Evolutionary conservation across 164 flowering plant genomes (phyloP), one percentile per base, ranked within the genome.

Genomic region (Tetracentron sinense): DNA sequence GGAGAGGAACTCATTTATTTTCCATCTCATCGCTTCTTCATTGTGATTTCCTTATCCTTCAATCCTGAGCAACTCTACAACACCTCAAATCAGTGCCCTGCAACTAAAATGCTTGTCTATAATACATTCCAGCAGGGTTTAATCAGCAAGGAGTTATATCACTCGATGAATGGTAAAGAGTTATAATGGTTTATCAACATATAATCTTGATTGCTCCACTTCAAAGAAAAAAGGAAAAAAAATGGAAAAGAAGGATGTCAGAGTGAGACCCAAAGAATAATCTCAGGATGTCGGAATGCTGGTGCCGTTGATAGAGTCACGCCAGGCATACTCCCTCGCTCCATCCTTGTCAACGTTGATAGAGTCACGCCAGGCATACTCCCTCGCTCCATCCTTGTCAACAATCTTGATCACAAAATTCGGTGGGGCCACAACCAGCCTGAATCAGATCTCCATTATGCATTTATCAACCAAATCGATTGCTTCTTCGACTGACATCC

Each of bases 391-490:
- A 54, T 86, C 87, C 72, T 88, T 86, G 83, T 94, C 98, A 3
- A 94, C 98, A 29, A 94, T 87, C 72, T 94, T 94, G 83, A 94
- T 94, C 10, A 94, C 84, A 61, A 89, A 94, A 71, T 94, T 94
- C 30, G 97, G 98, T 3, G 98, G 98, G 31, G 98, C 96, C 35
- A 91, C 90, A 30, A 94, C 98, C 60, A 94, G 73, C 76, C 97
- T 84, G 19, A 92, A 82, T 19, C 97, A 61, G 35, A 94, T 89
- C 77, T 94, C 98, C 68, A 74, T 8, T 10, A 94, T 91, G 87
- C 92, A 86, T 69, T 86, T 85, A 60, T 94, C 98, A n/a, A 82
- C 95, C 81, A 94, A 66, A 38, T 84, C 88, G 5, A 88, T 58
- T n/a, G 97, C 96, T 65, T 89, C 96, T 65, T 89, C 96, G 20